Evolutionary conservation across 257 asterid genomes (phyloP).

Genomic region (Solanum sitiens): DNA sequence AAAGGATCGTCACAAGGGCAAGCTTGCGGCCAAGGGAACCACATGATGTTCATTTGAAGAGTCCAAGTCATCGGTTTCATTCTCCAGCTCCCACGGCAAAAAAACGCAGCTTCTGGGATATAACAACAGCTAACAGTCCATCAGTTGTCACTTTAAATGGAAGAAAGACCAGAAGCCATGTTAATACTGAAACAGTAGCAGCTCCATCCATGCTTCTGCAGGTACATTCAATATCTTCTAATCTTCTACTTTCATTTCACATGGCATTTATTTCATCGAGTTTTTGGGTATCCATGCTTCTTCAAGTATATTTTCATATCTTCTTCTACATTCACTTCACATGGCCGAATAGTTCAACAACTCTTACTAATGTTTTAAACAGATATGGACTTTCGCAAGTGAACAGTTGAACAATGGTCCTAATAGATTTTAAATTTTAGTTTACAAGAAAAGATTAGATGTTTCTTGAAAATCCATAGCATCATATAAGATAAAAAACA

Average conservation of each 20-base stretch:
- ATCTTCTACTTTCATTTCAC: neutral
- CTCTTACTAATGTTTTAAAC: neutral
- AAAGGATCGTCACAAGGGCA: conserved; percentile 22
- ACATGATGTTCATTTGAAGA: conserved; percentile 24
- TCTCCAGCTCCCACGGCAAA: conserved; percentile 55
- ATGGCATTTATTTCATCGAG: neutral
- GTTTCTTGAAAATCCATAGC: neutral
- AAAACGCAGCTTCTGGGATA: conserved; percentile 60
- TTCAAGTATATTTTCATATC: neutral
- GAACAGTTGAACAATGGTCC: neutral
- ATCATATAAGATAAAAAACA: neutral
- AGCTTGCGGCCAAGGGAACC: conserved; percentile 20
- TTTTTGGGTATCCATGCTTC: neutral
- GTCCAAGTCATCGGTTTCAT: conserved; percentile 26
- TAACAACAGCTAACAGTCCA: conserved; percentile 46
- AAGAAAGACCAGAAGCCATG: conserved; percentile 54
- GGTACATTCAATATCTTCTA: conserved; percentile 16
- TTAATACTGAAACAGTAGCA: conserved; percentile 19
- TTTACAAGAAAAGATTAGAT: neutral
- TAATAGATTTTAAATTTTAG: neutral
- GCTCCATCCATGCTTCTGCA: conserved; percentile 58
- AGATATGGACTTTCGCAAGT: neutral
- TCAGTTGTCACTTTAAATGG: conserved; percentile 40
- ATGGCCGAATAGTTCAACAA: neutral
- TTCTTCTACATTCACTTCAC: neutral